phyloP scores from a whole-genome alignment of 352 stramenopile genomes.

The Phytophthora macrochlamydospora region DNA sequence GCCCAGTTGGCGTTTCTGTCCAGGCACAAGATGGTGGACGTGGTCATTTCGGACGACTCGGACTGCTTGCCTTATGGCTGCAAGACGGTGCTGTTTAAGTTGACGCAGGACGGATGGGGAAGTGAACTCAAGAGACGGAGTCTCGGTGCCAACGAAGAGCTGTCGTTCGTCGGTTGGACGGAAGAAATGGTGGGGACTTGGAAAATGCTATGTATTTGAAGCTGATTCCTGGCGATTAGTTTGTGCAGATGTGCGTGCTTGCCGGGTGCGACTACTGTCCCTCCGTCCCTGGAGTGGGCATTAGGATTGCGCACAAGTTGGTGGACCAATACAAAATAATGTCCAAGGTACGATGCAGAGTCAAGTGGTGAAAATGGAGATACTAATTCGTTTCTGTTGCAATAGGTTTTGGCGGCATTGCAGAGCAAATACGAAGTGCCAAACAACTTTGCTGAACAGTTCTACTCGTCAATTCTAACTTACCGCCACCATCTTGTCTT shows the following conservation, averaged over 20 bases:
- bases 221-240: conserved; percentile 34
- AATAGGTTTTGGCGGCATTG: conserved; percentile 62
- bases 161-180: conserved; percentile 84
- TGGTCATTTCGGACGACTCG: conserved; percentile 97
- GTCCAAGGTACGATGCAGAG: conserved; percentile 38
- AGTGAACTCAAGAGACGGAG: conserved; percentile 87
- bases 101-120: conserved; percentile 86
- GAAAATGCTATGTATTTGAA: not conserved
- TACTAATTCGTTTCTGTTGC: not conserved
- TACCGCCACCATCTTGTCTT: conserved; percentile 91
- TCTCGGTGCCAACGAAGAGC: conserved; percentile 79
- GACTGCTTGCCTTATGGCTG: conserved; percentile 96
- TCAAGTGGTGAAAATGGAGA: not conserved
- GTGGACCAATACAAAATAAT: conserved; percentile 60
- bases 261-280: conserved; percentile 91
- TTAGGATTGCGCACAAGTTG: conserved; percentile 84
- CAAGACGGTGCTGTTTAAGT: conserved; percentile 93
- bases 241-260: conserved; percentile 86
- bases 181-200: conserved; percentile 77
- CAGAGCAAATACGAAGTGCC: conserved; percentile 54
- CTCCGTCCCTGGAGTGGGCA: conserved; percentile 72
- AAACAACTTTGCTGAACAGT: conserved; percentile 46
- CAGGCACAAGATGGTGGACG: conserved; percentile 87
- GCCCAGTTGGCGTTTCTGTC: conserved; percentile 96
- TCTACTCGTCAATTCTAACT: conserved; percentile 77